Evolutionary conservation across 2,329 filamentous ascomycete species (phyloP).

Genomic region (Moelleriella libera): DNA sequence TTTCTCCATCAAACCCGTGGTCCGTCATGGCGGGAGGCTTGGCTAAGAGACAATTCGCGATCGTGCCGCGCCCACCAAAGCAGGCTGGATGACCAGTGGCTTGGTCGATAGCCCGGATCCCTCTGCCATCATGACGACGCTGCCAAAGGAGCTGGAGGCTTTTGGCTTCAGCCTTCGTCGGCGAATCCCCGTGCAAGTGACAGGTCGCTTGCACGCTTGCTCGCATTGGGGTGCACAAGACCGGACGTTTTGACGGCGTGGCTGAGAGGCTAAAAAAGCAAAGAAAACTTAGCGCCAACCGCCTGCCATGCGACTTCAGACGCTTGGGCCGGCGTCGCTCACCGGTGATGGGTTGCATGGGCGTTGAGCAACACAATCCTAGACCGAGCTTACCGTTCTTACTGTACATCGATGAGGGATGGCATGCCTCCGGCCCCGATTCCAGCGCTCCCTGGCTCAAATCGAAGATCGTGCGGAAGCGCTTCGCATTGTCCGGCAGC

Average conservation of each 20-base stretch:
- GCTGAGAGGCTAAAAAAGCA: background rate
- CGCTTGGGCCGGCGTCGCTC: background rate
- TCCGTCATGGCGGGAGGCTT: too few species aligned
- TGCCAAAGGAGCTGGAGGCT: too few species aligned
- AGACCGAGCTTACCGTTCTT: too few species aligned
- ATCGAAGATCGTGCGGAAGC: background rate
- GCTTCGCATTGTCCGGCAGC: background rate
- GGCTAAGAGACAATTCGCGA: too few species aligned
- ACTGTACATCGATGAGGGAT: background rate
- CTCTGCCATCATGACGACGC: too few species aligned
- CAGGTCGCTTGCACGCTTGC: background rate
- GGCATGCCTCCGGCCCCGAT: background rate
- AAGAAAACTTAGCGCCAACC: background rate
- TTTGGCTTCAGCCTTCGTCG: too few species aligned
- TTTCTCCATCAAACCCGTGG: too few species aligned
- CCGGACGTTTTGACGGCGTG: background rate
- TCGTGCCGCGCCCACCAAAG: too few species aligned
- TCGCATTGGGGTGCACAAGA: background rate
- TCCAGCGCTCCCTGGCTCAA: too few species aligned
- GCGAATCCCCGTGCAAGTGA: background rate
- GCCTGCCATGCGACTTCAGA: background rate
- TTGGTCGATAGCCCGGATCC: too few species aligned
- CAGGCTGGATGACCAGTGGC: too few species aligned
- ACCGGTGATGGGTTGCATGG: background rate
- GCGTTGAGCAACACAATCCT: too few species aligned